Conservation (phyloP, 495 filamentous ascomycete species). For the Schizothecium vesticola region DNA sequence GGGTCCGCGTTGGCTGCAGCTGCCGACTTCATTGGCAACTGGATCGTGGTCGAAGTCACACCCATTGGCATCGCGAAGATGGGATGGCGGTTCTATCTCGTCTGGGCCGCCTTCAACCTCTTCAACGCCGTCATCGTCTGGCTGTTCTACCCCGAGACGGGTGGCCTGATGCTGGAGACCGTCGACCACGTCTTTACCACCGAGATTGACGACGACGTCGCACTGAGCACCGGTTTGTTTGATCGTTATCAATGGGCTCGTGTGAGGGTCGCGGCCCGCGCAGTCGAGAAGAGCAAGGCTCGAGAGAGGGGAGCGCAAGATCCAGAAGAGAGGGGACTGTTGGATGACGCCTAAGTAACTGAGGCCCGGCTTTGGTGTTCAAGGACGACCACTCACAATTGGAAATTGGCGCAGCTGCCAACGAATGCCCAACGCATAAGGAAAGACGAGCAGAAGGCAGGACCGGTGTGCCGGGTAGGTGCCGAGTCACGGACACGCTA, state of each 20-base stretch:
- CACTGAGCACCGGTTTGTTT: constrained; percentile 2
- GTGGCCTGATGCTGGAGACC: constrained; percentile 44
- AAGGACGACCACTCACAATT: too few relatives aligned
- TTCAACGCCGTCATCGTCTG: constrained; percentile 58
- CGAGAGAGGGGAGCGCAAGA: neutral
- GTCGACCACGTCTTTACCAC: constrained; percentile 43
- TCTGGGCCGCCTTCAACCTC: constrained; percentile 52
- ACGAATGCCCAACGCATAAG: neutral
- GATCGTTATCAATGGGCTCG: constrained; percentile 21
- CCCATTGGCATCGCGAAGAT: constrained; percentile 43
- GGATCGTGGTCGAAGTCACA: constrained; percentile 46
- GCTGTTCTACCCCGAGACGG: constrained; percentile 60
- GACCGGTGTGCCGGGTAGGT: neutral
- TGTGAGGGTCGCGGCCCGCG: constrained; percentile 19
- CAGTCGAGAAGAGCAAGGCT: constrained; percentile 12
- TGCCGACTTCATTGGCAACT: constrained; percentile 52
- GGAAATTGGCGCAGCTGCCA: neutral
- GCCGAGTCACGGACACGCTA: neutral
- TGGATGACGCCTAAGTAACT: neutral
- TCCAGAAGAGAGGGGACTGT: constrained; percentile 8
- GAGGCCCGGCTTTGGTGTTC: too few relatives aligned
- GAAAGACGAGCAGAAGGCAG: neutral
- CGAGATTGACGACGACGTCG: constrained; percentile 25
- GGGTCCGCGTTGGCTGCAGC: constrained; percentile 63
- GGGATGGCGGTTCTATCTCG: constrained; percentile 44